Conservation (phyloP, 805 yeast species). For the Candida easanensis region DNA sequence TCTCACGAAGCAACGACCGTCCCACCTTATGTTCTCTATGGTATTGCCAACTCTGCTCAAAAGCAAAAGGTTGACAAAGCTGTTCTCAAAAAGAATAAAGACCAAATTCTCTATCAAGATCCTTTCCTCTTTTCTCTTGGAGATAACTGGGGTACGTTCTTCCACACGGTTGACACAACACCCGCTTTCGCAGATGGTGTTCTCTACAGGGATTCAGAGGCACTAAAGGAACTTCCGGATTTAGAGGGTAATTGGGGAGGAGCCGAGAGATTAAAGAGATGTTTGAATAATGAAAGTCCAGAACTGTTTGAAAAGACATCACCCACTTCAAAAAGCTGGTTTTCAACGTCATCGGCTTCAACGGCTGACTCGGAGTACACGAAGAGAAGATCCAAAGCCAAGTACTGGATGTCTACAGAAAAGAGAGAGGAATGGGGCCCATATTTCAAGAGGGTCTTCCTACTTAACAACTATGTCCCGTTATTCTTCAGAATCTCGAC, state of each 20-base stretch:
- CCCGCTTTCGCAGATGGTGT: slow-evolving; percentile 32
- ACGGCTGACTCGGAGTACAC: slow-evolving; percentile 29
- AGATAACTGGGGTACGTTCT: slow-evolving; percentile 50
- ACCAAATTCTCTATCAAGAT: slow-evolving; percentile 19
- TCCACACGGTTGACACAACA: slow-evolving; percentile 45
- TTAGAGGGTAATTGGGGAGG: slow-evolving; percentile 69
- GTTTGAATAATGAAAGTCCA: slow-evolving; percentile 38
- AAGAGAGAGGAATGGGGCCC: slow-evolving; percentile 66
- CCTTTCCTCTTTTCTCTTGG: slow-evolving; percentile 37
- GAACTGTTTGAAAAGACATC: slow-evolving; percentile 3
- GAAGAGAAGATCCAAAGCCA: slow-evolving; percentile 52
- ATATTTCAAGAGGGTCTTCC: slow-evolving; percentile 52
- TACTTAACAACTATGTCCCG: slow-evolving; percentile 80
- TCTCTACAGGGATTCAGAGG: slow-evolving; percentile 21
- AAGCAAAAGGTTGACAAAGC: slow-evolving; percentile 18
- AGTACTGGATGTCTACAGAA: slow-evolving; percentile 66
- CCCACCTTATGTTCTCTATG: slow-evolving; percentile 67
- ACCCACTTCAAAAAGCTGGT: slow-evolving; percentile 3
- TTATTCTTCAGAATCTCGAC: slow-evolving; percentile 64
- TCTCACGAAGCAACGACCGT: slow-evolving; percentile 41
- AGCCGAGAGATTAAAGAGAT: slow-evolving; percentile 54
- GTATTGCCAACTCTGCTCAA: slow-evolving; percentile 35
- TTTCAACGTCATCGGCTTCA: slow-evolving; percentile 7
- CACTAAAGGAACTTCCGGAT: slow-evolving; percentile 33
- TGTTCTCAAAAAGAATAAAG: slow-evolving; percentile 8